A percentile compares a stretch with the other conserved stretches of the same genome.
Conservation (phyloP, 2,329 filamentous ascomycete genomes). For the Aspergillus neotritici region DNA sequence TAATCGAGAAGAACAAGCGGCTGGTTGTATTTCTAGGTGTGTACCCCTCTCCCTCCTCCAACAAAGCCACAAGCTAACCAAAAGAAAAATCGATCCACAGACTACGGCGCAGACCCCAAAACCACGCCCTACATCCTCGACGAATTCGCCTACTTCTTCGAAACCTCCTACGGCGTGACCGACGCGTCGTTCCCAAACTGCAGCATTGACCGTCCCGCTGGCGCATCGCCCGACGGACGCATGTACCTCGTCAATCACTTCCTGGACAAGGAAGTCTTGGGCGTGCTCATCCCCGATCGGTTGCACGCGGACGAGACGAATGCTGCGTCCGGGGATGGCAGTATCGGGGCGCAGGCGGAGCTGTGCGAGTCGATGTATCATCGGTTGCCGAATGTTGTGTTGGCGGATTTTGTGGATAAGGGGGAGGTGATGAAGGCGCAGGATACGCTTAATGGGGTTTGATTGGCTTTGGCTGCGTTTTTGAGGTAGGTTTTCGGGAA, state of each 20-base stretch:
- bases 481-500: neutral
- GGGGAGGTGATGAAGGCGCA: slow-evolving; percentile 41
- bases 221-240: slow-evolving; percentile 32
- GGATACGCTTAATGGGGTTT: slow-evolving; percentile 36
- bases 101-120: slow-evolving; percentile 37
- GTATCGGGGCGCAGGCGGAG: slow-evolving; percentile 40
- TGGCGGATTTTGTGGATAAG: slow-evolving; percentile 44
- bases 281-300: slow-evolving; percentile 41
- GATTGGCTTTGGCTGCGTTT: neutral
- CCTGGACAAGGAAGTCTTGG: slow-evolving; percentile 39
- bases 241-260: slow-evolving; percentile 49
- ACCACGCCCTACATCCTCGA: slow-evolving; percentile 40
- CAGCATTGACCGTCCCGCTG: slow-evolving; percentile 40
- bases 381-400: slow-evolving; percentile 38
- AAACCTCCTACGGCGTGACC: slow-evolving; percentile 41
- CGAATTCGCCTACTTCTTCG: slow-evolving; percentile 43
- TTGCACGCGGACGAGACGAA: slow-evolving; percentile 38
- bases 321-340: slow-evolving; percentile 36
- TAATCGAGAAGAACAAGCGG: slow-evolving; percentile 39
- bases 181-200: slow-evolving; percentile 39
- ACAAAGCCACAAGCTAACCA: neutral
- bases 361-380: slow-evolving; percentile 36
- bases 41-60: neutral
- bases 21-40: slow-evolving; percentile 42
- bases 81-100: slow-evolving; percentile 23